Percentiles rank a stretch among this genome's conserved stretches.
These are phyloP conservation scores for Mucor ambiguus DNA, from an alignment of 371 early-diverging fungal species.

Conservation along the genomic window DNA sequence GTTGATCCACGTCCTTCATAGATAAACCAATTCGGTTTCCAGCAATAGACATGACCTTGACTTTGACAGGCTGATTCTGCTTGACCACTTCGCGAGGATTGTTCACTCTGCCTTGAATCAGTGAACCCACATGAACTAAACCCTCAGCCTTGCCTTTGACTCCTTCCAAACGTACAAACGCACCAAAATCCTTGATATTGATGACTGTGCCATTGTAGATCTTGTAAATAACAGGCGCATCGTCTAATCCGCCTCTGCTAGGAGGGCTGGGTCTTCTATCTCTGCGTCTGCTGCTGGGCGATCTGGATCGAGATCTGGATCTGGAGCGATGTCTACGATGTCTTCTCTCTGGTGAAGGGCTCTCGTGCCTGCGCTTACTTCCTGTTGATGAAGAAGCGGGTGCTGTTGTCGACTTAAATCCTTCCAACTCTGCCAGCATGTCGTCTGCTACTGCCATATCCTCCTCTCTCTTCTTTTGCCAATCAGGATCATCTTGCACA, in stretches of 20 bases:
- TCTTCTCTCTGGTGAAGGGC: slow-evolving; percentile 29
- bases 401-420: slow-evolving; percentile 26
- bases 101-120: slow-evolving; percentile 71
- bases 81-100: slow-evolving; percentile 84
- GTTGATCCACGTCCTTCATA: slow-evolving; percentile 95
- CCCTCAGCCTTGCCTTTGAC: slow-evolving; percentile 75
- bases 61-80: slow-evolving; percentile 80
- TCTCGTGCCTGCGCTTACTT: slow-evolving; percentile 31
- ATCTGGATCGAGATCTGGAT: slow-evolving; percentile 15
- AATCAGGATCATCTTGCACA: slow-evolving; percentile 62
- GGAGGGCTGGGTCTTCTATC: slow-evolving; percentile 17
- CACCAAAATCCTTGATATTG: slow-evolving; percentile 89
- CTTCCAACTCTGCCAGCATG: slow-evolving; percentile 64
- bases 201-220: slow-evolving; percentile 85
- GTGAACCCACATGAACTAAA: slow-evolving; percentile 83
- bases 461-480: slow-evolving; percentile 49
- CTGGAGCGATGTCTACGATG: slow-evolving; percentile 22
- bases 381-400: not conserved
- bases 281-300: slow-evolving; percentile 9
- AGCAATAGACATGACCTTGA: slow-evolving; percentile 90
- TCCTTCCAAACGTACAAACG: slow-evolving; percentile 87
- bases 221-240: slow-evolving; percentile 84
- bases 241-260: slow-evolving; percentile 53
- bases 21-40: slow-evolving; percentile 83
- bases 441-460: slow-evolving; percentile 51